phyloP scores from a whole-genome alignment of 1,284 basidiomycete species.

The Malassezia obtusa region DNA sequence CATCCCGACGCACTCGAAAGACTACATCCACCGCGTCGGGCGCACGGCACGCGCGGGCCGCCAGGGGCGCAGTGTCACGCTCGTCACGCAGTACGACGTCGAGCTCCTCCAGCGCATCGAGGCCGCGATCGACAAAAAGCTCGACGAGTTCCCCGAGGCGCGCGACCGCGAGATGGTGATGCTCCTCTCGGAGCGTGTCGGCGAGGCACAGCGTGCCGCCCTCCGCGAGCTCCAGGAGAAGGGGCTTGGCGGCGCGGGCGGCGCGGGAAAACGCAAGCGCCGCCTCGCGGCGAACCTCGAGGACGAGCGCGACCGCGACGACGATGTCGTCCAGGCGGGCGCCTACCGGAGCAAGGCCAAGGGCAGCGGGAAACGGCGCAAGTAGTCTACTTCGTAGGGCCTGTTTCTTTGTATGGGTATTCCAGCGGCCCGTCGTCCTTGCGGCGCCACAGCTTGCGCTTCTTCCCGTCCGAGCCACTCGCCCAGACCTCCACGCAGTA shows the following conservation, averaged over 20 bases:
- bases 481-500: constrained; percentile 72
- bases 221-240: constrained; percentile 56
- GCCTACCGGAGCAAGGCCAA: constrained; percentile 15
- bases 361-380: constrained; percentile 2
- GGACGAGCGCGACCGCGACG: constrained; percentile 45
- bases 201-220: constrained; percentile 76
- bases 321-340: constrained; percentile 36
- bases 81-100: constrained; percentile 97
- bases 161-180: constrained; percentile 84
- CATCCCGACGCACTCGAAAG: constrained; percentile 94
- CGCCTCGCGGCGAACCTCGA: constrained; percentile 21
- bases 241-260: constrained; percentile 31
- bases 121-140: constrained; percentile 74
- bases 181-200: constrained; percentile 75
- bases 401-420: constrained; percentile 47
- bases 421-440: constrained; percentile 43
- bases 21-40: constrained; percentile 97
- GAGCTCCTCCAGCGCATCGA: constrained; percentile 84
- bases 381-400: constrained; percentile 4
- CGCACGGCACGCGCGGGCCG: constrained; percentile 93
- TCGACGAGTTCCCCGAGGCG: constrained; percentile 67
- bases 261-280: constrained; percentile 35
- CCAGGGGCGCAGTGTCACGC: constrained; percentile 85
- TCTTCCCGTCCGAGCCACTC: constrained; percentile 64
- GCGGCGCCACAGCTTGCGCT: constrained; percentile 53